Evolutionary conservation across 306 rosid genomes (phyloP), one percentile per base, ranked within the genome.

Genomic region (Gastrolobium bilobum): DNA sequence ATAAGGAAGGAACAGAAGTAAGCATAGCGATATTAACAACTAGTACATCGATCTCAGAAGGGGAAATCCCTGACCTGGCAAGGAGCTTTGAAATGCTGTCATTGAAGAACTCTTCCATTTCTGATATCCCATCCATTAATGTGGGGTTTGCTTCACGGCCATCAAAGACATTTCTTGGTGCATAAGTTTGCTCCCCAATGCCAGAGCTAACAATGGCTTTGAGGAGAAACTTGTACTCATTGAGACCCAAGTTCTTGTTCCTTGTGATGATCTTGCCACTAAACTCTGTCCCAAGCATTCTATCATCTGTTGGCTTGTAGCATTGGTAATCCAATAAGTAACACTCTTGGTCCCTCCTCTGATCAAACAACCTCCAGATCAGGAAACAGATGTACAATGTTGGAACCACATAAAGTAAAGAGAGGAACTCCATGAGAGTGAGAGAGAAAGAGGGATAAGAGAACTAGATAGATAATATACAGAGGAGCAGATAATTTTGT

Each of bases 121-220:
- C 99, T 0, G 69, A 14, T 62, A 89, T 38, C 2, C 81, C 82
- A 13, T 94, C 99, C 0, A 0, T 8, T 2, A 94, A 9, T 6
- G 95, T 91, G 0, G 99, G 95, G 1, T n/a, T 59, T 0, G 81
- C 76, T 39, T 94, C 99, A 1, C 92, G 84, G 40, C 88, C 95
- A 7, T 71, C 79, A 63, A 92, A 85, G 71, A 94, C n/a, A 77
- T 89, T 88, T 29, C 89, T 62, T 8, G 99, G 97, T 0, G 88
- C 99, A 35, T 92, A 91, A 31, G 99, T 94, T 71, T 91, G 89
- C 64, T 94, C 99, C 0, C 99, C 99, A 4, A 94, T 88, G 81
- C 99, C 99, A 9, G 97, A 89, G 81, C 89, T 92, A 0, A 92
- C 97, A 6, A 94, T 90, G 82, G 99, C 93, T 70, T 92, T 92